Percentiles rank a stretch among this genome's conserved stretches.
Evolutionary conservation across 164 flowering plant species (phyloP).

Genomic region (Liriodendron chinense): DNA sequence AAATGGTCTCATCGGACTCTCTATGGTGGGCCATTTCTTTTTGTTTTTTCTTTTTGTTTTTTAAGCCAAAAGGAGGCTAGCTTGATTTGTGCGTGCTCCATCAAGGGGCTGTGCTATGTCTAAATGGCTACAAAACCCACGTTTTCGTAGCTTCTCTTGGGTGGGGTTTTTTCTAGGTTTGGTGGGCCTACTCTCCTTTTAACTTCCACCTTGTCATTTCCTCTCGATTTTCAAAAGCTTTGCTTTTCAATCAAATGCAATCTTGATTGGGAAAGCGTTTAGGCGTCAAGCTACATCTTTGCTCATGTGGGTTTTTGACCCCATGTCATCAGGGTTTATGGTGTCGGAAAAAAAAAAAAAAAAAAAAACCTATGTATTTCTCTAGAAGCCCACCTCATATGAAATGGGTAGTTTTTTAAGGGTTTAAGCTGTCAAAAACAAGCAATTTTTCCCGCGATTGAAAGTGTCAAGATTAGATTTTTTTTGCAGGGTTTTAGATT

Average conservation of each 20-base stretch:
- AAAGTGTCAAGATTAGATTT: too few species aligned
- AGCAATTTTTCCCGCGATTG: too few species aligned
- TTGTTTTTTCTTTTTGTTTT: not conserved
- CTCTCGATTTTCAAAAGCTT: not conserved
- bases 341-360: too few species aligned
- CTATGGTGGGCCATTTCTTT: not conserved
- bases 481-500: not conserved
- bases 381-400: not conserved
- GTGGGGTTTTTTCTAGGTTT: not conserved
- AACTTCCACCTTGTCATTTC: conserved; percentile 1
- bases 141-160: not conserved
- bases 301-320: not conserved
- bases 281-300: conserved; percentile 3
- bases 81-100: conserved; percentile 14
- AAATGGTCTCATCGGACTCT: not conserved
- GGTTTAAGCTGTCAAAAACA: conserved; percentile 3
- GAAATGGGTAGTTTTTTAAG: not conserved
- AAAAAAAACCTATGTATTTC: not conserved
- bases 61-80: conserved; percentile 3
- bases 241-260: not conserved
- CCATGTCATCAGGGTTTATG: not conserved
- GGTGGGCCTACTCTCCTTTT: not conserved
- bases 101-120: conserved; percentile 4
- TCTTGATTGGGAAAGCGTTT: conserved; percentile 9
- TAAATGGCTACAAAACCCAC: not conserved